These are phyloP conservation scores for Hymenochaete sp. DNA, from an alignment of 1,284 basidiomycete genomes.

Conservation along the genomic window DNA sequence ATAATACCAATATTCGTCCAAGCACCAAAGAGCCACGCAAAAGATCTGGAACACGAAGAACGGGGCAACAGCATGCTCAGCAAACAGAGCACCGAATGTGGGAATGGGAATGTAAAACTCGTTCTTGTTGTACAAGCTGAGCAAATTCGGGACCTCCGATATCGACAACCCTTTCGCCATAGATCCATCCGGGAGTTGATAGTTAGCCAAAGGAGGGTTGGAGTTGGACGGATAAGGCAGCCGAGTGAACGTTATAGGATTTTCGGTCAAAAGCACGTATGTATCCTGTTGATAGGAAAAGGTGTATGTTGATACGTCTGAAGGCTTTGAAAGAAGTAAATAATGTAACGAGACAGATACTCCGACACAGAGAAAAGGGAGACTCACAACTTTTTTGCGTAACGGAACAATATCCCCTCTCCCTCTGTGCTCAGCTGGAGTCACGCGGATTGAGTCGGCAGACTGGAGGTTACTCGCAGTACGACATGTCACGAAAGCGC, in stretches of 20 bases:
- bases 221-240: slow-evolving; percentile 86
- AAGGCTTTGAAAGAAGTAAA: slow-evolving; percentile 22
- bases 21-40: slow-evolving; percentile 90
- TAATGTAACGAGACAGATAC: neutral
- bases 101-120: slow-evolving; percentile 95
- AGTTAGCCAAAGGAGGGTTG: slow-evolving; percentile 63
- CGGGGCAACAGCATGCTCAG: slow-evolving; percentile 87
- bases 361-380: neutral
- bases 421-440: slow-evolving; percentile 82
- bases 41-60: slow-evolving; percentile 97
- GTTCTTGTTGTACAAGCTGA: slow-evolving; percentile 77
- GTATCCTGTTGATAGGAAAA: slow-evolving; percentile 97
- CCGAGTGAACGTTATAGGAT: slow-evolving; percentile 63
- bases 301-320: slow-evolving; percentile 58
- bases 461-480: slow-evolving; percentile 61
- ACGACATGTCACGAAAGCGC: slow-evolving; percentile 68
- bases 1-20: slow-evolving; percentile 99
- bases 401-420: slow-evolving; percentile 86
- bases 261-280: slow-evolving; percentile 63
- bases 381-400: slow-evolving; percentile 45
- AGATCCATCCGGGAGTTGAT: slow-evolving; percentile 43
- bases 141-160: slow-evolving; percentile 37
- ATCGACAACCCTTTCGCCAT: slow-evolving; percentile 32
- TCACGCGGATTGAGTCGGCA: slow-evolving; percentile 77
- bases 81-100: slow-evolving; percentile 81